Base-by-base conservation (phyloP, 2,329 filamentous ascomycete genomes). In the Fusarium siculi region DNA sequence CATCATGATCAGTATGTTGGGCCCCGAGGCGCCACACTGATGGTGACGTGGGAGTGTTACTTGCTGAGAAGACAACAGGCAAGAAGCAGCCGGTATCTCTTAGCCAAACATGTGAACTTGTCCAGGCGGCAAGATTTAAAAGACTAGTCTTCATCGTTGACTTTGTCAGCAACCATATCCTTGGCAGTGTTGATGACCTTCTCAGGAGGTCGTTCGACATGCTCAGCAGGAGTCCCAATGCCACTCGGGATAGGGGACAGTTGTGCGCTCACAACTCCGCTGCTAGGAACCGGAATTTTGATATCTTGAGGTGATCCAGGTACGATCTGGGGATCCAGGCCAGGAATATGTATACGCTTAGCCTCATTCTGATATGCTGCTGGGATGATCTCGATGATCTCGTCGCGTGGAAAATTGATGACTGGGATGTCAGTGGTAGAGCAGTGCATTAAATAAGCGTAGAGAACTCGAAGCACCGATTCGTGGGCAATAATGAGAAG, bases 371-470 rank as follows among this genome's bases (percentile, higher is more conserved):
- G 96, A 83, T 99, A 99, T 37, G 94, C 96, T 23, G 96, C 95
- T 7, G 96, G 97, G 66, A 98, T 97, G 80, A 99, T 98, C 86
- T 99, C 96, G 75, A 99, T 97, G 79, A 99, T 98, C 81, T 99
- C 95, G 80, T 99, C 93, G 47, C 96, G 93, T 8, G 96, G 96
- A 79, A 99, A 99, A 74, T 94, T 93, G 70, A 99, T 89, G 76
- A 92, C 93, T 8, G 96, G 96, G 71, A 99, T 99, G 79, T 97
- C 95, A 82, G 93, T 93, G 14, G 97, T 95, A 80, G 96, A 96
- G 84, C 96, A 98, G 76, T 97, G 96, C 96, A 99, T 99, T 43
- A 99, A 87, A 82, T 99, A 99, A 30, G 95, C 95, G 80, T 99
- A 99, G 7, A 99, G 88, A 30, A 99, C 96, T 47, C 96, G 93